These are phyloP conservation scores for Teunomyces lycoperdinae DNA, from an alignment of 805 yeast genomes.

Conservation along the genomic window DNA sequence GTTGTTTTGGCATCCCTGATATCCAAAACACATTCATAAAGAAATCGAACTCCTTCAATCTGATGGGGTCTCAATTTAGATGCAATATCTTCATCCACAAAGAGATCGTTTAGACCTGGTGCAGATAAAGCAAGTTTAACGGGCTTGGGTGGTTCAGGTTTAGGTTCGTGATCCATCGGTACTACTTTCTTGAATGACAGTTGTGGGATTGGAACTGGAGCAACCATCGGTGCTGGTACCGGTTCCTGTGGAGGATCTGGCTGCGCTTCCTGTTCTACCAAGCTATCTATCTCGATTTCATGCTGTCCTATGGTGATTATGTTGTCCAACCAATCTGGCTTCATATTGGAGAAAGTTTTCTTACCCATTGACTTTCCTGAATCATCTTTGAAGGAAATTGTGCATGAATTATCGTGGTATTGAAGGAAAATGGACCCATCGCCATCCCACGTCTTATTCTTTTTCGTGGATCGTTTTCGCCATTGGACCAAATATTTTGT, in stretches of 20 bases:
- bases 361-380: conserved; percentile 8
- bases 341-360: conserved; percentile 8
- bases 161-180: background rate
- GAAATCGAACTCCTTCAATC: conserved; percentile 73
- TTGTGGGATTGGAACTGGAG: background rate
- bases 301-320: conserved; percentile 51
- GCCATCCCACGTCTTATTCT: conserved; percentile 93
- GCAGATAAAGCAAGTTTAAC: background rate
- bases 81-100: conserved; percentile 56
- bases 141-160: background rate
- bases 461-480: conserved; percentile 70
- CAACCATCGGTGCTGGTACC: background rate
- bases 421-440: conserved; percentile 60
- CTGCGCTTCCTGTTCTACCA: conserved; percentile 21
- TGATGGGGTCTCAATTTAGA: conserved; percentile 77
- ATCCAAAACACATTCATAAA: conserved; percentile 83
- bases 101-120: background rate
- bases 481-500: conserved; percentile 45
- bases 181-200: background rate
- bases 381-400: conserved; percentile 8
- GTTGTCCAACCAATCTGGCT: conserved; percentile 12
- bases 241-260: background rate
- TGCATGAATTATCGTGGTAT: background rate
- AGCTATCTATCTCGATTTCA: conserved; percentile 63
- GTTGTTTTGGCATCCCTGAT: conserved; percentile 44